Percentiles rank a stretch among this genome's conserved stretches.
phyloP scores from a whole-genome alignment of 805 yeast species.

The Candida silvicultrix region DNA sequence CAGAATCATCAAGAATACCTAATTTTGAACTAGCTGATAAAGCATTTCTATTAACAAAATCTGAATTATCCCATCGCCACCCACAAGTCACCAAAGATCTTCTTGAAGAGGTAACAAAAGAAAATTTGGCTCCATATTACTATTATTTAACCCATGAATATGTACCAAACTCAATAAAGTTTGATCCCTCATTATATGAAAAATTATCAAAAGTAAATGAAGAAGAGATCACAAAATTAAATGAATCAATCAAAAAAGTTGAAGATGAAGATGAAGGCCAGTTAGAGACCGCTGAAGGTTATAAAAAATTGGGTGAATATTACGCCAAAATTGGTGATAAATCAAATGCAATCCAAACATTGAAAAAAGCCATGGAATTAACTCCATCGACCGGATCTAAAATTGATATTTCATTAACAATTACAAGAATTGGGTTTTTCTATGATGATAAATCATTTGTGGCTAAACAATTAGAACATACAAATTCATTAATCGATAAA shows the following conservation, averaged over 20 bases:
- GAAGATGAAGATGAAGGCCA: constrained; percentile 75
- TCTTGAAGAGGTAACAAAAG: constrained; percentile 44
- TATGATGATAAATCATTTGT: constrained; percentile 70
- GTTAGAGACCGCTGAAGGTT: constrained; percentile 67
- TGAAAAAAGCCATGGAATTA: constrained; percentile 66
- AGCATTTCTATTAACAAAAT: constrained; percentile 54
- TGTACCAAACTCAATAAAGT: constrained; percentile 34
- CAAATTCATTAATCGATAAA: constrained; percentile 73
- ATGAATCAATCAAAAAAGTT: constrained; percentile 38
- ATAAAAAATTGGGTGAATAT: constrained; percentile 80
- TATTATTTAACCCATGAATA: constrained; percentile 51
- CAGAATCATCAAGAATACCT: constrained; percentile 46
- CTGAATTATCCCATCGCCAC: constrained; percentile 32
- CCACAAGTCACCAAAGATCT: constrained; percentile 41
- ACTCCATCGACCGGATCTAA: constrained; percentile 86
- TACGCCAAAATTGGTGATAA: constrained; percentile 83
- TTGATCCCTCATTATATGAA: constrained; percentile 56
- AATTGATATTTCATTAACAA: constrained; percentile 78
- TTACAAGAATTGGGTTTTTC: constrained; percentile 85
- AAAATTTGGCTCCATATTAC: constrained; percentile 80
- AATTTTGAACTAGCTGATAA: constrained; percentile 77
- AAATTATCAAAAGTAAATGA: constrained; percentile 47
- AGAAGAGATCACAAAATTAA: constrained; percentile 40
- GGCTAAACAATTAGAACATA: constrained; percentile 66
- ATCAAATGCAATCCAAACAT: constrained; percentile 56